Percentiles rank a stretch among this genome's conserved stretches.
Conservation (phyloP, 768 basidiomycete species). For the Auriculariales sp. region DNA sequence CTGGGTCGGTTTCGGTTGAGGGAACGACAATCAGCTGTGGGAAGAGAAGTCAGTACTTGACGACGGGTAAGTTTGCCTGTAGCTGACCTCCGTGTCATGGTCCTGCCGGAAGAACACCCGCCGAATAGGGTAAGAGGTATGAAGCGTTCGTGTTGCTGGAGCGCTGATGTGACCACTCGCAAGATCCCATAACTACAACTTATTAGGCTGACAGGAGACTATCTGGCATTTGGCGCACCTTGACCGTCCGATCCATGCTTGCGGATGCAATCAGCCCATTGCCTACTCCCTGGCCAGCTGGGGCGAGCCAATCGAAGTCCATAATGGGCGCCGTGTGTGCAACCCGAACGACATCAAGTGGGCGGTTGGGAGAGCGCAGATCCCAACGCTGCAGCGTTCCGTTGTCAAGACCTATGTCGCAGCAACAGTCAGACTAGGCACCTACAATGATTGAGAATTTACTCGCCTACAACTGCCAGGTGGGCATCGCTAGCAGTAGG, state of each 20-base stretch:
- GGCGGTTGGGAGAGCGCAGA: constrained; percentile 46
- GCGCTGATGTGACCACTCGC: constrained; percentile 32
- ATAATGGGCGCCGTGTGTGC: constrained; percentile 64
- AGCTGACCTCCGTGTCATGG: constrained; percentile 51
- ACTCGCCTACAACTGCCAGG: constrained; percentile 43
- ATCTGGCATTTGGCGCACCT: constrained; percentile 25
- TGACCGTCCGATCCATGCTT: constrained; percentile 65
- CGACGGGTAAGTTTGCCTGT: constrained; percentile 17
- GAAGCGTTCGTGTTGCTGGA: constrained; percentile 55
- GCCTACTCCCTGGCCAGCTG: constrained; percentile 12
- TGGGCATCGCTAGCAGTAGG: constrained; percentile 49
- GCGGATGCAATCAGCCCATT: constrained; percentile 67
- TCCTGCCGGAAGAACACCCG: constrained; percentile 64
- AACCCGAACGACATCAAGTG: constrained; percentile 54
- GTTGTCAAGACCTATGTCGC: constrained; percentile 43
- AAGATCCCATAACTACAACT: constrained; percentile 58
- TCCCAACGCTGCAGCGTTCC: constrained; percentile 58
- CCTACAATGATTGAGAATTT: not conserved
- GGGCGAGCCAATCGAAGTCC: constrained; percentile 54
- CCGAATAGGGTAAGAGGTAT: constrained; percentile 61
- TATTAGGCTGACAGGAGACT: not conserved
- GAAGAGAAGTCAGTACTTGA: not conserved
- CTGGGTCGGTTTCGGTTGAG: constrained; percentile 40
- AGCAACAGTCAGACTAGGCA: not conserved
- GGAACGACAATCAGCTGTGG: constrained; percentile 30